Evolutionary conservation across 2,329 filamentous ascomycete genomes (phyloP).

Genomic region (Aspergillus carbonarius): DNA sequence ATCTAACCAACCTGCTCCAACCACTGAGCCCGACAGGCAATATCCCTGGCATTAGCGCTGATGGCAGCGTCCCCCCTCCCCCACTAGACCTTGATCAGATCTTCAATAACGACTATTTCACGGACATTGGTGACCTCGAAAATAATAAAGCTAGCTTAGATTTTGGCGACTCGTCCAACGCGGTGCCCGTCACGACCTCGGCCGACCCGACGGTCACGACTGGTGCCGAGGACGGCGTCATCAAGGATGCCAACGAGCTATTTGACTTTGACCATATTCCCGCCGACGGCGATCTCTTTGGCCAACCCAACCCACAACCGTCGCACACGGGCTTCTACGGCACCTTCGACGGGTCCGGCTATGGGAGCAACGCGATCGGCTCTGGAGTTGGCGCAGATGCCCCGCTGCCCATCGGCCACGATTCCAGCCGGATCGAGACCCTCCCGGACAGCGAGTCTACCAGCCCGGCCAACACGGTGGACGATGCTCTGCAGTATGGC

Average conservation of each 20-base stretch:
- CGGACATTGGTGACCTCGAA: slow-evolving; percentile 40
- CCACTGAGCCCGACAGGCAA: slow-evolving; percentile 77
- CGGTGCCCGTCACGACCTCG: slow-evolving; percentile 17
- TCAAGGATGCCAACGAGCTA: slow-evolving; percentile 39
- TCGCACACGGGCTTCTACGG: slow-evolving; percentile 32
- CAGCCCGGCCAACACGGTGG: slow-evolving; percentile 39
- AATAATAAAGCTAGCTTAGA: slow-evolving; percentile 27
- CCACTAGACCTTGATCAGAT: slow-evolving; percentile 59
- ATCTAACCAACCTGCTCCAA: slow-evolving; percentile 70
- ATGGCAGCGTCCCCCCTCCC: slow-evolving; percentile 43
- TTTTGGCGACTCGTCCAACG: slow-evolving; percentile 21
- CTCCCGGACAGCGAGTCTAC: slow-evolving; percentile 47
- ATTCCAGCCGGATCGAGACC: slow-evolving; percentile 39
- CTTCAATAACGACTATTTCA: slow-evolving; percentile 58
- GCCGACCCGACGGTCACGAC: slow-evolving; percentile 19
- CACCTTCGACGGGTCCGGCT: slow-evolving; percentile 32
- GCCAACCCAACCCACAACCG: slow-evolving; percentile 23
- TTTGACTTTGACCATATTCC: slow-evolving; percentile 44
- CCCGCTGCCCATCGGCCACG: slow-evolving; percentile 14
- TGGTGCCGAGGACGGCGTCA: slow-evolving; percentile 23
- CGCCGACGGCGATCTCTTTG: slow-evolving; percentile 34
- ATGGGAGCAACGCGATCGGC: slow-evolving; percentile 21
- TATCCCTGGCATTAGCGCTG: slow-evolving; percentile 65
- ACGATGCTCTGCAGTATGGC: slow-evolving; percentile 27
- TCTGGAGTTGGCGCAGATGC: slow-evolving; percentile 8